phyloP scores from a whole-genome alignment of 306 rosid species.

The Pyrus pyrifolia region DNA sequence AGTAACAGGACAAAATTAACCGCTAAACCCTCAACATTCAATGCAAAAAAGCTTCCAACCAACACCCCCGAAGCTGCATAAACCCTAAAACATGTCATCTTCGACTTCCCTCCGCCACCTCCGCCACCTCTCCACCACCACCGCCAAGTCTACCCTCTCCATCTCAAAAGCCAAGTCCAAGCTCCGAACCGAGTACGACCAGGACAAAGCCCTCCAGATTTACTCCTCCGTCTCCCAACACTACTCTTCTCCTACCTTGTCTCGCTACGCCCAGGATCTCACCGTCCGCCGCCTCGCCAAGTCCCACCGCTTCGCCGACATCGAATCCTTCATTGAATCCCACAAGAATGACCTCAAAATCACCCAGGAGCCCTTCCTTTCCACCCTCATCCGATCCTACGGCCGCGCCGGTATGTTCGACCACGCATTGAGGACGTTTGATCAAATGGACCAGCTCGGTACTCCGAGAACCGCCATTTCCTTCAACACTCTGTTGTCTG shows the following conservation, averaged over 20 bases:
- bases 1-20: neutral
- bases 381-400: slow-evolving; percentile 61
- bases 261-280: slow-evolving; percentile 58
- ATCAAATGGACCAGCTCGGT: slow-evolving; percentile 52
- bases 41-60: neutral
- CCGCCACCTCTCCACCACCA: slow-evolving; percentile 28
- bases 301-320: slow-evolving; percentile 48
- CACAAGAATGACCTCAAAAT: slow-evolving; percentile 50
- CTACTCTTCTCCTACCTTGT: slow-evolving; percentile 38
- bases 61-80: neutral
- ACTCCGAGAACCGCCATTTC: slow-evolving; percentile 52
- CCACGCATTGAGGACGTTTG: slow-evolving; percentile 42
- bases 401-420: slow-evolving; percentile 58
- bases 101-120: slow-evolving; percentile 34
- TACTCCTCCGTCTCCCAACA: slow-evolving; percentile 44
- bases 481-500: slow-evolving; percentile 49
- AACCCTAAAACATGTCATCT: slow-evolving; percentile 39
- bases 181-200: slow-evolving; percentile 51
- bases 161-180: slow-evolving; percentile 42
- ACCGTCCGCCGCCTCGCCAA: slow-evolving; percentile 57
- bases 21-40: slow-evolving; percentile 12
- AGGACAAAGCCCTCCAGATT: slow-evolving; percentile 53
- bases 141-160: slow-evolving; percentile 31
- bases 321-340: slow-evolving; percentile 54
- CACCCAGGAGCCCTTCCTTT: slow-evolving; percentile 45